These are phyloP conservation scores for Mediolabrus comicus DNA, from an alignment of 108 stramenopile species.

Conservation along the genomic window DNA sequence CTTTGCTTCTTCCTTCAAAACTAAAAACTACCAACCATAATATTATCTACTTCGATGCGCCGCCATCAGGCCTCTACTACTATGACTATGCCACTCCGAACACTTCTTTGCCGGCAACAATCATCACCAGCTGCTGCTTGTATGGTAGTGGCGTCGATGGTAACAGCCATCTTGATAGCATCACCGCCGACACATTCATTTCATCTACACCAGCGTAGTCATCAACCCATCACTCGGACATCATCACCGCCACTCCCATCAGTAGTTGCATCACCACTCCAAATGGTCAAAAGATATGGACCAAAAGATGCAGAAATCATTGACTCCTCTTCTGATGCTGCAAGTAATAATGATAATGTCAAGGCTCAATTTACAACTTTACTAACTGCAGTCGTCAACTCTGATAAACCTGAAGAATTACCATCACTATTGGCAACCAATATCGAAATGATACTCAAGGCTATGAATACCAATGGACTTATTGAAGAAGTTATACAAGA, in stretches of 20 bases:
- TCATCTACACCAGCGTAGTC: background rate
- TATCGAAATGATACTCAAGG: conserved; percentile 14
- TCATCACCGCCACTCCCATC: too few species aligned
- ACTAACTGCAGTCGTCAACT: background rate
- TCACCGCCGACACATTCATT: background rate
- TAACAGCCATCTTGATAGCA: background rate
- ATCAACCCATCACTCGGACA: background rate
- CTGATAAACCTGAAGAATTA: conserved; percentile 6
- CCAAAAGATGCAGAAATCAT: conserved; percentile 12
- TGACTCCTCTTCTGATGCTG: background rate
- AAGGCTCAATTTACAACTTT: conserved; percentile 16
- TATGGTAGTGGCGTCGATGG: too few species aligned
- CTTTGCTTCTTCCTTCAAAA: too few species aligned
- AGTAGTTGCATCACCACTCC: background rate
- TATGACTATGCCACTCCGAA: too few species aligned
- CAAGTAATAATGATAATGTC: background rate
- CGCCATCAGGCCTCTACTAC: too few species aligned
- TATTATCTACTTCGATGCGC: too few species aligned
- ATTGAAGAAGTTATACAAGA: conserved; percentile 35
- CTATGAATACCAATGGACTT: conserved; percentile 11
- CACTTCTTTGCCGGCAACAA: too few species aligned
- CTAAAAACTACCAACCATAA: too few species aligned
- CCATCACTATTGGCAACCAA: conserved; percentile 24
- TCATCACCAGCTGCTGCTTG: too few species aligned
- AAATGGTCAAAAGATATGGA: conserved; percentile 4